Evolutionary conservation across 805 yeast species (phyloP).

Genomic region (Schizosaccharomyces lindneri): DNA sequence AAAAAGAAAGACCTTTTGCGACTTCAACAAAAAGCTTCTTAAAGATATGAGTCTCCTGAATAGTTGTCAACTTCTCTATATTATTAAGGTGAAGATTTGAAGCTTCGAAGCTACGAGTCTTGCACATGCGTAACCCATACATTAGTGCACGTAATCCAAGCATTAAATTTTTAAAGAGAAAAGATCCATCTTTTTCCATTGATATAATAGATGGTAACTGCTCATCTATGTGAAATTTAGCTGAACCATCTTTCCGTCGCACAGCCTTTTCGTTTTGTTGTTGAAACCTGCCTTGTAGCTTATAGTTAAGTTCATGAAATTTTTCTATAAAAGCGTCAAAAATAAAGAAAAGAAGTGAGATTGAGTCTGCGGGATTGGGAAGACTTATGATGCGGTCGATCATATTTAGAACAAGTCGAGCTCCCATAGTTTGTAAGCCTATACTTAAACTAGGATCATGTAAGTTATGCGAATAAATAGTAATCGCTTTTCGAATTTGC

Average conservation of each 20-base stretch:
- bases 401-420: conserved; percentile 61
- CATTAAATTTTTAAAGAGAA: conserved; percentile 66
- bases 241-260: no score
- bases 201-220: neutral
- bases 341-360: conserved; percentile 64
- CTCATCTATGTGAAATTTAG: no score
- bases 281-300: conserved; percentile 20
- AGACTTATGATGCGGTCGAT: conserved; percentile 70
- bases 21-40: conserved; percentile 64
- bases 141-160: conserved; percentile 74
- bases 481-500: conserved; percentile 72
- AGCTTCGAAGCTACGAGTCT: conserved; percentile 43
- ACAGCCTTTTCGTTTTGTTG: neutral
- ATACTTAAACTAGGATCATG: conserved; percentile 62
- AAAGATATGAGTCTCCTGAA: conserved; percentile 60
- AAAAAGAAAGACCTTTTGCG: conserved; percentile 52
- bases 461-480: conserved; percentile 52
- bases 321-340: conserved; percentile 72
- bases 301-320: conserved; percentile 48
- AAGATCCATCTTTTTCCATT: conserved; percentile 48
- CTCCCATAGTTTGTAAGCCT: conserved; percentile 90
- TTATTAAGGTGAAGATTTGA: conserved; percentile 78
- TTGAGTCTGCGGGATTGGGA: conserved; percentile 24
- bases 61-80: conserved; percentile 21
- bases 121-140: conserved; percentile 69